Percentiles rank a stretch among this genome's conserved stretches.
Evolutionary conservation across 176 grass and related monocot species (phyloP).

Genomic region (Sorghum bicolor): Sorghum_bicolor_NCBIv3 NC_012872.2:1316001-1316500

Average conservation of each 20-base stretch:
- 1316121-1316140: constrained; percentile 6
- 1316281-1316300: constrained; percentile 61
- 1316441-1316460: constrained; percentile 77
- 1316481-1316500: constrained; percentile 36
- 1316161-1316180: constrained; percentile 54
- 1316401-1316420: constrained; percentile 83
- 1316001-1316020: constrained; percentile 49
- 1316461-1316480: constrained; percentile 63
- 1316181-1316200: constrained; percentile 66
- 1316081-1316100: constrained; percentile 49
- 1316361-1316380: constrained; percentile 61
- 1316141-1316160: constrained; percentile 34
- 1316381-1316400: constrained; percentile 55
- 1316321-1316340: constrained; percentile 48
- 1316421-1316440: constrained; percentile 72
- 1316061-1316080: constrained; percentile 35
- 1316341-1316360: constrained; percentile 77
- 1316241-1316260: constrained; percentile 84
- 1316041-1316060: constrained; percentile 28
- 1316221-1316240: constrained; percentile 60
- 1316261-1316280: constrained; percentile 76
- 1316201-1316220: constrained; percentile 47
- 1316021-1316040: constrained; percentile 62
- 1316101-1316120: constrained; percentile 39
- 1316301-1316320: neutral